Base-by-base conservation (phyloP, 163 green algal species). In the Chlorella variabilis region DNA sequence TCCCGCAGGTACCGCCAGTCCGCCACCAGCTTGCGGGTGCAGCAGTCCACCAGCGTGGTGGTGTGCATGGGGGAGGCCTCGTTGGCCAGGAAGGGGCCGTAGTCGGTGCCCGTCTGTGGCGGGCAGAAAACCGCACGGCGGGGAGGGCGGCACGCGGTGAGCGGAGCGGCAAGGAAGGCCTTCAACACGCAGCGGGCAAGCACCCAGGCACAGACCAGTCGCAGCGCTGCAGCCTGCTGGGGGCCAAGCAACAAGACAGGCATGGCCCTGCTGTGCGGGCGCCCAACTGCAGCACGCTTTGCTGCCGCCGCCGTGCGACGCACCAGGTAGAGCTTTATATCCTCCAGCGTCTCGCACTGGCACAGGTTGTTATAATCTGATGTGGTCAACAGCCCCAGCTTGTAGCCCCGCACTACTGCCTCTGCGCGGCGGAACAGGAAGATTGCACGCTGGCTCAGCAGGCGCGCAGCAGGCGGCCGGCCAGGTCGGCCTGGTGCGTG, bases 271-370 rank as follows among this genome's bases (percentile, higher is more conserved):
- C n/a, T n/a, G n/a, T n/a, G n/a, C n/a, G n/a, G n/a, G n/a, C n/a
- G n/a, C n/a, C n/a, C n/a, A n/a, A n/a, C n/a, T n/a, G 45, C 45
- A 80, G 48, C 62, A 54, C 11, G 1, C 34, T 13, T 41, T 33
- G 15, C 4, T 31, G 15, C n/a, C n/a, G n/a, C n/a, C n/a, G n/a
- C n/a, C n/a, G n/a, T n/a, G 59, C n/a, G 7, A 54, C 88, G 54
- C 81, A 97, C 94, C 88, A 99, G 84, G 85, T 99, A 96, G 13
- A 99, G 89, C 89, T 99, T 99, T 58, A 99, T 96, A 82, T 99
- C 97, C 2, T 99, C 97, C 69, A 99, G 88, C 7, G 87, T 95
- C 82, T 99, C 96, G 87, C 97, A 99, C 83, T 99, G 96, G 42
- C 87, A 95, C 29, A 99, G 83, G 83, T 98, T 98, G 88, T 98